Evolutionary conservation across 2,329 filamentous ascomycete species (phyloP), one percentile per base, ranked within the genome.

Genomic region (Dactylonectria macrodidyma): DNA sequence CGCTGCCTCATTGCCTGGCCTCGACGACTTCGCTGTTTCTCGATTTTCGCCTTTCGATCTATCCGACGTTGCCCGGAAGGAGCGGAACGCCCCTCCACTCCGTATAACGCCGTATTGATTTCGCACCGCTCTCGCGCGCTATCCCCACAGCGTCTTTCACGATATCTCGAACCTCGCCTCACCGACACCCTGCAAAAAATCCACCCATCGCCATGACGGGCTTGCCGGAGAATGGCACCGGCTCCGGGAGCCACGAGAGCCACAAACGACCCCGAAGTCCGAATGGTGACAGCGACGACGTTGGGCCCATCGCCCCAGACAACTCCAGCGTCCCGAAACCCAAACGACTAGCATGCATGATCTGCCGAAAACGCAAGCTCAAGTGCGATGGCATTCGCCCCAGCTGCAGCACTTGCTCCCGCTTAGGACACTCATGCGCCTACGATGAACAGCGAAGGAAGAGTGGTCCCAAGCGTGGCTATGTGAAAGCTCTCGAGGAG

Each of bases 311-410:
- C 65, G 77, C 82, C 48, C 79, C 81, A 68, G 87, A 88, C 73
- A 90, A 91, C 71, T 81, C 84, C 56, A 86, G 81, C 74, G 86
- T 94, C 24, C 91, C 93, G 57, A 93, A 93, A 76, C 91, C 92
- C n/a, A 98, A 98, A 86, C 90, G 95, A 73, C 93, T 98, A 76
- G 96, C 96, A 44, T 99, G 96, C 80, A 93, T 97, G 78, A 91
- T 98, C 70, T 99, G 96, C 79, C 88, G 95, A 76, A 96, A 95
- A 82, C 89, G 95, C 78, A 98, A 98, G 83, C 85, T 98, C 73
- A 92, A 93, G 82, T 98, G 95, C 81, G 95, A 98, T 79, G 95
- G 95, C 44, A 84, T 88, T 60, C 91, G 93, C 71, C 95, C 95
- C 24, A 94, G 92, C 73, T 97, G 95, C 79, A 94, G 92, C 75